Evolutionary conservation across 2,329 filamentous ascomycete species (phyloP), one percentile per base, ranked within the genome.

Genomic region (Talaromyces amestolkiae): DNA sequence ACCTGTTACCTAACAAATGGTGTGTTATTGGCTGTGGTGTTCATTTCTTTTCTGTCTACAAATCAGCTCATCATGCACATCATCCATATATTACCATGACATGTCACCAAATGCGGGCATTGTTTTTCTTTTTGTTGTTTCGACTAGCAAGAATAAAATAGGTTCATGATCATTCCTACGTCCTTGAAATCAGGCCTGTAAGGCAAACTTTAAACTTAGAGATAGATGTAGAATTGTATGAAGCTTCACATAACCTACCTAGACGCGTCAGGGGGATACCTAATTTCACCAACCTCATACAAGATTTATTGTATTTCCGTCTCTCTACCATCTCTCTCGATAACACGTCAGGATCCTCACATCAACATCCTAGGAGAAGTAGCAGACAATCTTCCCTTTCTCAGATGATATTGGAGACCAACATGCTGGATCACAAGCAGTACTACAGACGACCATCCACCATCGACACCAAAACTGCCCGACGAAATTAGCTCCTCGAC

Each of bases 61-160:
- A 35, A 37, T 61, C 33, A 15, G 33, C 24, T 53, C 43, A 61
- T 27, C 47, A 61, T 61, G 35, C 39, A 49, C 45, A 51, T 27
- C 59, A 61, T 61, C 59, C 33, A 39, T 61, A 39, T 11, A 61
- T 53, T 11, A 39, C 31, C 15, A 19, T 31, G 22, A 24, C 43
- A 22, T 39, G 43, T 53, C 45, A 61, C 19, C 27, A 31, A 51
- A 24, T 56, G 53, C 19, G 5, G 11, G 33, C 53, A 37, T 24
- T 39, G 5, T 56, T 11, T 33, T 37, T 1, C 19, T 35, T 35
- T 33, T 54, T 54, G 3, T 33, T 56, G 10, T 39, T 24, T 56
- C n/a, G 9, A 35, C 17, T 39, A 39, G 24, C 19, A 37, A 56
- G n/a, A 56, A 56, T 56, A 22, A 56, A 37, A 56, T 22, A 39